These are phyloP conservation scores for Fagus sylvatica DNA, from an alignment of 306 rosid species.

Conservation along the genomic window DNA sequence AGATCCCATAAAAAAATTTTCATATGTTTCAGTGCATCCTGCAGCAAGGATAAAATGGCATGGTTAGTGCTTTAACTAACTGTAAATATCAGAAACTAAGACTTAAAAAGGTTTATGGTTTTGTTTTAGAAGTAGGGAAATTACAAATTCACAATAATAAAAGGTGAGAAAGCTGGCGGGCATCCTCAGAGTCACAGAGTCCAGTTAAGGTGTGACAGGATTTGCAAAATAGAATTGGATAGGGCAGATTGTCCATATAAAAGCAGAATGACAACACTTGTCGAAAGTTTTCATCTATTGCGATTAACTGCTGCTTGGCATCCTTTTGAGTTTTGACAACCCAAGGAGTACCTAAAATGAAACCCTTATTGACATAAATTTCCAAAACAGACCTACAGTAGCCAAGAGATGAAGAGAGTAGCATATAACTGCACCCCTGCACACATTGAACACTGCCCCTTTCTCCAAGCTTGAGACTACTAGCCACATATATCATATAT, in stretches of 20 bases:
- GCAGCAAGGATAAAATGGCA: conserved; percentile 32
- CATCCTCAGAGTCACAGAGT: too few species aligned
- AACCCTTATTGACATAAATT: neutral
- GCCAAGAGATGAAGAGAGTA: neutral
- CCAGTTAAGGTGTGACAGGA: too few species aligned
- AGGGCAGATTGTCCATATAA: neutral
- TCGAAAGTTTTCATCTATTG: neutral
- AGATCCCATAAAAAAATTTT: conserved; percentile 60
- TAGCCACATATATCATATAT: neutral
- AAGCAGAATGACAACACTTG: neutral
- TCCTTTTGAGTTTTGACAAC: neutral
- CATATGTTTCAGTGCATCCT: conserved; percentile 74
- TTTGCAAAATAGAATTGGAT: too few species aligned
- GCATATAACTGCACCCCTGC: neutral
- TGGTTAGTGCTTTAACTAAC: neutral
- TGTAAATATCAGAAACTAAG: neutral
- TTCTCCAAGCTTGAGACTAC: too few species aligned
- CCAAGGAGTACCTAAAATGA: neutral
- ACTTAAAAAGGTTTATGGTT: neutral
- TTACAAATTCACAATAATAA: neutral
- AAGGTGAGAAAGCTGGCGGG: neutral
- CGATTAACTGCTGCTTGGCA: neutral
- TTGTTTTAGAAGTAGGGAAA: neutral
- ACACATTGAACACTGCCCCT: too few species aligned
- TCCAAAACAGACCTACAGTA: neutral